These are phyloP conservation scores for Endotrypanum monterogeii DNA, from an alignment of 208 protist species.

Conservation along the genomic window DNA sequence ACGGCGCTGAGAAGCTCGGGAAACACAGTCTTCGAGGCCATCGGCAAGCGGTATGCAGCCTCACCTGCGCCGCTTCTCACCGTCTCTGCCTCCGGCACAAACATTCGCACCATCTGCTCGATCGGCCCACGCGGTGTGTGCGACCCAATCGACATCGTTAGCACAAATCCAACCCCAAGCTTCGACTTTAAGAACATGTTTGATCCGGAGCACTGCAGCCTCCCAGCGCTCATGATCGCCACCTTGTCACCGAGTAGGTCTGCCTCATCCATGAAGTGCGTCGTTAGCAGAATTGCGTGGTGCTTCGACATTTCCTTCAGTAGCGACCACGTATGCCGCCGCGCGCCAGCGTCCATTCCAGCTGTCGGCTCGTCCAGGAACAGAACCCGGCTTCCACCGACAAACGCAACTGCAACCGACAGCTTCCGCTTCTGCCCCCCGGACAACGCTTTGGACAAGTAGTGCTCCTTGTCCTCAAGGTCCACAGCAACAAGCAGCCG, in stretches of 20 bases:
- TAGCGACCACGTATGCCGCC: slow-evolving; percentile 77
- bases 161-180: slow-evolving; percentile 65
- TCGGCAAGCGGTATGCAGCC: slow-evolving; percentile 56
- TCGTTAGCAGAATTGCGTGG: slow-evolving; percentile 69
- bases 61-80: slow-evolving; percentile 42
- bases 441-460: slow-evolving; percentile 50
- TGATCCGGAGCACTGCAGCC: slow-evolving; percentile 58
- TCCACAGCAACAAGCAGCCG: slow-evolving; percentile 58
- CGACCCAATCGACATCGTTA: slow-evolving; percentile 43
- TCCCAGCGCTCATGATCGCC: slow-evolving; percentile 89
- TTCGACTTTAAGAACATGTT: slow-evolving; percentile 65
- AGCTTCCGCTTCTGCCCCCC: slow-evolving; percentile 91
- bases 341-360: slow-evolving; percentile 78
- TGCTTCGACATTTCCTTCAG: slow-evolving; percentile 32
- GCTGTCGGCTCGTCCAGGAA: slow-evolving; percentile 91
- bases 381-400: slow-evolving; percentile 69
- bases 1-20: slow-evolving; percentile 43
- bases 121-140: slow-evolving; percentile 25
- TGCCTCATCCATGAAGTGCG: slow-evolving; percentile 97
- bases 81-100: slow-evolving; percentile 40
- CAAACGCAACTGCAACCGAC: slow-evolving; percentile 82
- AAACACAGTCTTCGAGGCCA: slow-evolving; percentile 41
- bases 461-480: slow-evolving; percentile 57
- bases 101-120: slow-evolving; percentile 21
- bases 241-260: slow-evolving; percentile 93